Conservation (phyloP, 208 protist species). For the Leishmania aethiopica region DNA sequence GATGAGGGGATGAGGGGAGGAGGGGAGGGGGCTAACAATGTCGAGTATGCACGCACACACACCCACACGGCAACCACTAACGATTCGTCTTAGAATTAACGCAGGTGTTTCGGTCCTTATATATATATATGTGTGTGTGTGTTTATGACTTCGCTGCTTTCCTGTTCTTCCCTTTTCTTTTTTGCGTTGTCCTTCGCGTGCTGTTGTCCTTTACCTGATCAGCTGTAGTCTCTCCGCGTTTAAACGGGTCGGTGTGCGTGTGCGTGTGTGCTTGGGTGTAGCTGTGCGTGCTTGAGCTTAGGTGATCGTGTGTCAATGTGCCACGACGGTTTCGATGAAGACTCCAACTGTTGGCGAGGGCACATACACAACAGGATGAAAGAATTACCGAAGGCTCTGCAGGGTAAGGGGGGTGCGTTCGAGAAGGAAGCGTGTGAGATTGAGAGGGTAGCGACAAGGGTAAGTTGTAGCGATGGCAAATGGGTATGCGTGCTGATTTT, state of each 20-base stretch:
- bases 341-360: background rate
- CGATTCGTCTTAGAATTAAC: background rate
- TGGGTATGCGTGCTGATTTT: background rate
- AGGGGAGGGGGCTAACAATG: background rate
- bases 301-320: background rate
- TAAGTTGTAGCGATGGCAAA: background rate
- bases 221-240: background rate
- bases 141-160: background rate
- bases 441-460: background rate
- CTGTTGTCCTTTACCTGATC: background rate
- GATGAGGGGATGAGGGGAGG: too few relatives aligned
- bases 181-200: background rate
- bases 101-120: background rate
- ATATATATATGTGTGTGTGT: too few relatives aligned
- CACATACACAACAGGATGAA: background rate
- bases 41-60: background rate
- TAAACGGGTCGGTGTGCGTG: background rate
- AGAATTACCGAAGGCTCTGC: background rate
- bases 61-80: background rate
- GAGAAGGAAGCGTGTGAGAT: background rate
- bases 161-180: background rate
- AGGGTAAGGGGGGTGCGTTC: background rate
- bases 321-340: background rate
- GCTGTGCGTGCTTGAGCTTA: background rate
- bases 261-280: slow-evolving; percentile 2